These are phyloP conservation scores for Penicillium crustosum DNA, from an alignment of 2,329 filamentous ascomycete species.

Conservation along the genomic window DNA sequence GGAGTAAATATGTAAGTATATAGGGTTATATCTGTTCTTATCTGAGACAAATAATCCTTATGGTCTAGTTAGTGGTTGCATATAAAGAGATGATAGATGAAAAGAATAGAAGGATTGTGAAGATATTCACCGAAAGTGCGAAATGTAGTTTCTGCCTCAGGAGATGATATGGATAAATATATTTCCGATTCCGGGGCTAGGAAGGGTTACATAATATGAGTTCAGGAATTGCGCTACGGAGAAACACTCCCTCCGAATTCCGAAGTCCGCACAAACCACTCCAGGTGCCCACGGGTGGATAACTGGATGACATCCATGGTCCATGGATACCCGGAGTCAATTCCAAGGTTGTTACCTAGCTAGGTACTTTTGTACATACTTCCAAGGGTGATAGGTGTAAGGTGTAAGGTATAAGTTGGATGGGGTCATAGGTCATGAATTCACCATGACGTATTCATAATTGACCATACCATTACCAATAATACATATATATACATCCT, in stretches of 20 bases:
- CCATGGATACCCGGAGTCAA: too few species aligned
- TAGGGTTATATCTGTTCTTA: too few species aligned
- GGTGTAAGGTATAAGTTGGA: too few species aligned
- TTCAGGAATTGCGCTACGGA: not conserved
- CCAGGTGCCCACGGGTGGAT: too few species aligned
- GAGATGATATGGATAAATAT: not conserved
- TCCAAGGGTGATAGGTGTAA: too few species aligned
- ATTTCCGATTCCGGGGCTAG: not conserved
- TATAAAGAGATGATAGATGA: not conserved
- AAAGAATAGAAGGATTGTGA: not conserved
- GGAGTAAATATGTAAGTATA: too few species aligned
- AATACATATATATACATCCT: too few species aligned
- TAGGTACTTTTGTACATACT: too few species aligned
- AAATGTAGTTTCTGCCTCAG: not conserved
- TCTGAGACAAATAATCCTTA: too few species aligned
- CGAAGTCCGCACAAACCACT: not conserved
- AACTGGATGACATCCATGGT: too few species aligned
- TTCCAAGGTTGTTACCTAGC: too few species aligned
- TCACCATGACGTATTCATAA: constrained; percentile 17
- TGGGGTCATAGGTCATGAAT: constrained; percentile 7
- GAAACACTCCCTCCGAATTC: not conserved
- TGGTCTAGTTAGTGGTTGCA: too few species aligned
- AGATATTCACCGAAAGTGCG: not conserved
- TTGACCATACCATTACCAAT: not conserved
- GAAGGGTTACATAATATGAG: not conserved